Evolutionary conservation across 768 basidiomycete species (phyloP), one percentile per base, ranked within the genome.

Genomic region (Tulasnella sp.): DNA sequence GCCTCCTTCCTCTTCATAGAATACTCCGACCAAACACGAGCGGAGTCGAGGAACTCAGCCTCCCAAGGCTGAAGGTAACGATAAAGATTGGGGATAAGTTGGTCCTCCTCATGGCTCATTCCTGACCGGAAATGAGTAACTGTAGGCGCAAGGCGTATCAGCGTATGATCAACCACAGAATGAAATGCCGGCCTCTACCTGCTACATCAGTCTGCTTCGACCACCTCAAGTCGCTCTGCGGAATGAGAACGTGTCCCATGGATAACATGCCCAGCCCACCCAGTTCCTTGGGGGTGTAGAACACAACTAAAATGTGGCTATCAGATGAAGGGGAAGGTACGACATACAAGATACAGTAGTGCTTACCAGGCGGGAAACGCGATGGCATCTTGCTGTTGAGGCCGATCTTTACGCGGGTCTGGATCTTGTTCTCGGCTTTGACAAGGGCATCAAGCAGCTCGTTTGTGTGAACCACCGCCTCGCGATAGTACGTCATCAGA

Each of bases 1-100:
- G 96, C 96, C 69, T 99, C 96, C 71, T 98, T 98, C 65, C 96
- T 77, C 78, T 98, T 99, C 92, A 97, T 89, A 0, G 94, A 93
- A 70, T 99, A 99, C 71, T 99, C 96, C 0, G 86, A 90, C 96
- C 96, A 99, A 42, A 99, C 96, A 66, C 96, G 91, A 42, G 93
- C 93, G 1, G 93, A 97, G 68, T 99, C 96, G 61, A 96, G 70
- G 76, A 99, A 97, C 69, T 97, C 93, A 0, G 92, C 89, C 69
- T 94, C 91, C 93, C 93, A 97, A 9, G 93, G 92, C 65, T 94
- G 90, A 11, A 96, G 77, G 70, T 98, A 94, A 64, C 96, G 87
- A 74, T 94, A 94, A 73, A 99, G 69, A 71, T 98, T 98, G 50
- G 94, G 94, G 68, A 97, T 98, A 29, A 98, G 79, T 67, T 93